These are phyloP conservation scores for Boletus semigastroideus DNA, from an alignment of 1,284 basidiomycete genomes.

Conservation along the genomic window DNA sequence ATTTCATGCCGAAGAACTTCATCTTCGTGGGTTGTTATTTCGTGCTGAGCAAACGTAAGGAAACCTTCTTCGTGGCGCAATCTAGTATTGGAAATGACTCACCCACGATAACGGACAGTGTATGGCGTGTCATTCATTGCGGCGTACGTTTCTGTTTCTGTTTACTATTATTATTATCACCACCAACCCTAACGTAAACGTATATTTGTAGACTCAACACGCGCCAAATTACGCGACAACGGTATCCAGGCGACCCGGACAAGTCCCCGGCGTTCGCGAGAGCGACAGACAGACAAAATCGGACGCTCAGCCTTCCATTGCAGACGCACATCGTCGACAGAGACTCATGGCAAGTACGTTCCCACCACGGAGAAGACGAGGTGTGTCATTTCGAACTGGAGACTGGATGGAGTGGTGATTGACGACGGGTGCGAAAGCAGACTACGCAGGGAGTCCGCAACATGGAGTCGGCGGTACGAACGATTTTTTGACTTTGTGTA, in stretches of 20 bases:
- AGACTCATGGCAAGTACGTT: not conserved
- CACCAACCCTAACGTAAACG: no score
- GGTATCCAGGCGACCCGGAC: constrained; percentile 42
- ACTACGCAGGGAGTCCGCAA: no score
- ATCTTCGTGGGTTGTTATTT: constrained; percentile 62
- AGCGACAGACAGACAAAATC: not conserved
- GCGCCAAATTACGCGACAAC: constrained; percentile 43
- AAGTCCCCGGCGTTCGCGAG: constrained; percentile 14
- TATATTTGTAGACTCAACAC: constrained; percentile 47
- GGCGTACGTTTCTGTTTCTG: constrained; percentile 48
- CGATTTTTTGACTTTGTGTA: no score
- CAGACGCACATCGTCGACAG: not conserved
- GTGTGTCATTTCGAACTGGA: constrained; percentile 8
- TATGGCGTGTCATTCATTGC: constrained; percentile 69
- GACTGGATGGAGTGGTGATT: no score
- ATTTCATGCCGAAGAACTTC: constrained; percentile 53
- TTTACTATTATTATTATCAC: no score
- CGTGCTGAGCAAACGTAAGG: constrained; percentile 61
- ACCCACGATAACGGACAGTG: constrained; percentile 42
- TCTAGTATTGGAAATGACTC: not conserved
- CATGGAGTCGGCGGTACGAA: no score
- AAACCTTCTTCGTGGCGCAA: not conserved
- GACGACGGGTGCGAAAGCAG: no score
- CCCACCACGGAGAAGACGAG: not conserved
- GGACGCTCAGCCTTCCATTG: constrained; percentile 6